A percentile compares a stretch with the other conserved stretches of the same genome.
phyloP scores from a whole-genome alignment of 257 asterid genomes.

The Euphrasia confusa region DNA sequence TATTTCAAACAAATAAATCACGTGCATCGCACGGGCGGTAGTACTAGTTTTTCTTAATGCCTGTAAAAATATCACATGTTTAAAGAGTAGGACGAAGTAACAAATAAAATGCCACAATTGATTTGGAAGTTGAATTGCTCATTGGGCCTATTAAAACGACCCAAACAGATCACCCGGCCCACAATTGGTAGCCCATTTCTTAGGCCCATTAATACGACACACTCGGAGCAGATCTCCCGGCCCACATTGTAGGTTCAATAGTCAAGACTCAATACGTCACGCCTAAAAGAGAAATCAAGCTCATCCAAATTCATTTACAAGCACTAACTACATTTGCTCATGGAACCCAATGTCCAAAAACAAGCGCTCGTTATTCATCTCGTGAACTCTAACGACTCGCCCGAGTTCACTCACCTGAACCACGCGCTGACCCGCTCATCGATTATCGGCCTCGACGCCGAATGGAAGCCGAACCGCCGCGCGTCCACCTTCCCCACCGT shows the following conservation, averaged over 20 bases:
- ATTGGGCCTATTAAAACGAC: too few species aligned
- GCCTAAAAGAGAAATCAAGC: neutral
- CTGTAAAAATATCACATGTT: too few species aligned
- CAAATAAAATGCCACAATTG: too few species aligned
- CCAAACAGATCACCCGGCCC: too few species aligned
- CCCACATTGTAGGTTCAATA: neutral
- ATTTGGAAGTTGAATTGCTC: too few species aligned
- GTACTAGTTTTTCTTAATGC: too few species aligned
- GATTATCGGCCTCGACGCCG: constrained; percentile 81
- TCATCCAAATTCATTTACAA: neutral
- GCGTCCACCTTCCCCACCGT: constrained; percentile 67
- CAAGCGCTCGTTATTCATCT: constrained; percentile 30
- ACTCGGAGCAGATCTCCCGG: neutral
- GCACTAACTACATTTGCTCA: constrained; percentile 4
- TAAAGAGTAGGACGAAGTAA: too few species aligned
- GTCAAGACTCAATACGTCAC: neutral
- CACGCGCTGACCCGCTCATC: constrained; percentile 60
- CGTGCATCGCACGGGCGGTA: too few species aligned
- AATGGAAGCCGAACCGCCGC: constrained; percentile 78
- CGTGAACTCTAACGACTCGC: constrained; percentile 54
- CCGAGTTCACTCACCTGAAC: constrained; percentile 58
- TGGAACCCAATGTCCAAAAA: constrained; percentile 39
- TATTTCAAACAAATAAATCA: too few species aligned
- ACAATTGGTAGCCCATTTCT: too few species aligned
- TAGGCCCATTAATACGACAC: too few species aligned